Evolutionary conservation across 768 basidiomycete species (phyloP).

Genomic region (Pleurotus pulmonarius): DNA sequence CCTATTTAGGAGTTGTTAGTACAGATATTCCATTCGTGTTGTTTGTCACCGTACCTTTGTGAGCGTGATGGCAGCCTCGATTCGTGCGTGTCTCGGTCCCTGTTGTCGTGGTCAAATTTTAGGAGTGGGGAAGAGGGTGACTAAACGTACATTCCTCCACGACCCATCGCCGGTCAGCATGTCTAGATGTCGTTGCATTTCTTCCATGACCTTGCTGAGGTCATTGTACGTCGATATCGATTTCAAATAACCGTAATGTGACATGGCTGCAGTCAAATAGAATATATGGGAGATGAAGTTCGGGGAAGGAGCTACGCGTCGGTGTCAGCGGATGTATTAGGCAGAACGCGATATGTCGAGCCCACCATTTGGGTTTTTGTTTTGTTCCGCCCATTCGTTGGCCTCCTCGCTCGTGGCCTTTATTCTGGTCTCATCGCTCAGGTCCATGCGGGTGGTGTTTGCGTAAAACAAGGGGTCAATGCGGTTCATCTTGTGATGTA

Average conservation of each 20-base stretch:
- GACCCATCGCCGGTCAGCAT: constrained; percentile 70
- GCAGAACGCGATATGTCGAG: background rate
- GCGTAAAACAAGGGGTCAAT: constrained; percentile 84
- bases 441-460: constrained; percentile 64
- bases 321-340: background rate
- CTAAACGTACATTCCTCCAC: constrained; percentile 72
- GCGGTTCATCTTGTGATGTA: constrained; percentile 67
- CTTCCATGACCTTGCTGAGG: constrained; percentile 69
- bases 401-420: constrained; percentile 91
- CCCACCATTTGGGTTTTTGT: constrained; percentile 41
- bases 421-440: constrained; percentile 90
- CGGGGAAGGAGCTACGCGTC: constrained; percentile 49
- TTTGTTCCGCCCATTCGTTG: constrained; percentile 59
- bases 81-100: constrained; percentile 72
- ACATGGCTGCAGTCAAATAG: constrained; percentile 82
- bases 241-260: constrained; percentile 84
- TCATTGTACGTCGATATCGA: constrained; percentile 77
- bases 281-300: constrained; percentile 97
- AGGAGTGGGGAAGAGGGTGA: background rate
- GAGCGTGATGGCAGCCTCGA: constrained; percentile 72
- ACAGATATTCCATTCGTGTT: background rate
- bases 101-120: constrained; percentile 20
- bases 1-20: constrained; percentile 30
- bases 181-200: constrained; percentile 75
- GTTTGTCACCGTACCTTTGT: constrained; percentile 52